Evolutionary conservation across 2,329 filamentous ascomycete species (phyloP), one percentile per base, ranked within the genome.

Genomic region (Penicillium sp.): DNA sequence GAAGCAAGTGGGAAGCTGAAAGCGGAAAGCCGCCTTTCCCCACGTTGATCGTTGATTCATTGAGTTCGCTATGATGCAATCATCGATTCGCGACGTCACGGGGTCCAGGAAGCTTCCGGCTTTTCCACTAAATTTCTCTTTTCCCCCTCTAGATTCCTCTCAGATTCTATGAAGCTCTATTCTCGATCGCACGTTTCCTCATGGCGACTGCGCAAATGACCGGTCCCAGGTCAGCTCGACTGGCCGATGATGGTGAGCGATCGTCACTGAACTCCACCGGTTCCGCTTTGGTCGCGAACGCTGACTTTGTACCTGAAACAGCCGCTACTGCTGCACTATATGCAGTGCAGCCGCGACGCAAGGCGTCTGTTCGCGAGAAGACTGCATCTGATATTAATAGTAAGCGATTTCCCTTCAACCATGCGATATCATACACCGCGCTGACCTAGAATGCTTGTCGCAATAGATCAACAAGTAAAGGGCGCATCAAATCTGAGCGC

Each of bases 291-390:
- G 35, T 39, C 35, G 33, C 52, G 22, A 19, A 16, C 22, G n/a
- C 52, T 59, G 49, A 60, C 43, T 45, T 53, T 53, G 44, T 37
- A 46, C 52, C 47, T 56, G 46, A 54, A 57, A 57, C 57, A 79
- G 86, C 86, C 62, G 85, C 85, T n/a, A 82, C 80, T 11, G 84
- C 86, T 58, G 86, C 86, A 6, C 73, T 88, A 14, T 84, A 84
- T 68, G 82, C 78, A 49, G 83, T 80, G 14, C 77, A 79, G 67
- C 72, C 69, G 39, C 71, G 70, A 66, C 71, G 69, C 35, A 74
- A 65, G 57, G 49, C 67, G 21, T 66, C 68, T n/a, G 53, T 67
- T 42, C 65, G 64, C 19, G 65, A 69, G 10, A 39, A 24, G n/a
- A 21, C 33, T 27, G 58, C 65, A 7, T 54, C 63, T 31, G 39